A percentile compares a stretch with the other conserved stretches of the same genome.
Evolutionary conservation across 306 rosid species (phyloP).

Genomic region (Oxytropis ochrocephala): DNA sequence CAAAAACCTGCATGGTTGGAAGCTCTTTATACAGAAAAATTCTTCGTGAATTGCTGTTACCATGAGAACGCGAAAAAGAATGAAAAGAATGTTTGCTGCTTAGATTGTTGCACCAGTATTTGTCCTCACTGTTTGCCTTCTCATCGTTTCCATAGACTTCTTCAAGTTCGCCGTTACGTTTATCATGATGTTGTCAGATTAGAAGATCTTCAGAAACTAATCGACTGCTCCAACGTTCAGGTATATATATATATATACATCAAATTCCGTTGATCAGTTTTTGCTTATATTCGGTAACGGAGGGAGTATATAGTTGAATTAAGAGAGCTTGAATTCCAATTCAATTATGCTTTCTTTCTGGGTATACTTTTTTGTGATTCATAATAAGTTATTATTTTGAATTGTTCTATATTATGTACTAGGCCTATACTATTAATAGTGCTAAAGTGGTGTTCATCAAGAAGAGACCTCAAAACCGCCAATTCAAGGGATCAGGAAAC

Average conservation of each 20-base stretch:
- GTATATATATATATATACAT: slow-evolving; percentile 28
- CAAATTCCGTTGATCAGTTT: no score
- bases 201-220: slow-evolving; percentile 94
- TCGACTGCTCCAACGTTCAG: slow-evolving; percentile 94
- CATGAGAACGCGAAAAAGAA: slow-evolving; percentile 87
- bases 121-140: slow-evolving; percentile 93
- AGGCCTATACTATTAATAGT: slow-evolving; percentile 92
- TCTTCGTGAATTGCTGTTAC: slow-evolving; percentile 70
- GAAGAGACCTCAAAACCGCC: slow-evolving; percentile 93
- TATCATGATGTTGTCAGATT: slow-evolving; percentile 88
- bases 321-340: neutral
- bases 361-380: no score
- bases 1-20: slow-evolving; percentile 98
- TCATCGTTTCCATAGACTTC: slow-evolving; percentile 87
- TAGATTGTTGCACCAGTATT: slow-evolving; percentile 89
- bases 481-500: slow-evolving; percentile 94
- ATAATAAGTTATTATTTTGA: neutral
- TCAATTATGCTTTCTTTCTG: neutral
- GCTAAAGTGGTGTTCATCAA: slow-evolving; percentile 97
- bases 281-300: no score
- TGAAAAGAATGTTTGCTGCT: slow-evolving; percentile 88
- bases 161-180: slow-evolving; percentile 95
- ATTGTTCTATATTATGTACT: neutral
- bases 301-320: no score
- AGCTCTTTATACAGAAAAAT: slow-evolving; percentile 69